Conservation (phyloP, 2,329 filamentous ascomycete genomes). For the Lecanoromycetidae sp. region DNA sequence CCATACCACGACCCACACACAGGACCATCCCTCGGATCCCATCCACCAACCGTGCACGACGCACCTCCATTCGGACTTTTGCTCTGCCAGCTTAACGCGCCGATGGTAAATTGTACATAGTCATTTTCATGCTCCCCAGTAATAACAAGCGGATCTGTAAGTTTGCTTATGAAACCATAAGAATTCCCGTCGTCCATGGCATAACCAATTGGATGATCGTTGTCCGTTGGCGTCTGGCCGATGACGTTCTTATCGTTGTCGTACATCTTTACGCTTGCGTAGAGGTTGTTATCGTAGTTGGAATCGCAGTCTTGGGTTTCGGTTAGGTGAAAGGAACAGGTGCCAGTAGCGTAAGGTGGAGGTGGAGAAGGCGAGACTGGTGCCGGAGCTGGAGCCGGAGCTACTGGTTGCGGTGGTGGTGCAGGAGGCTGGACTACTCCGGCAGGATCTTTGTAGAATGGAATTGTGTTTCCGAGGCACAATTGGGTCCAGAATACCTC, state of each 20-base stretch:
- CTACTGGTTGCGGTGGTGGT: background rate
- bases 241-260: constrained; percentile 17
- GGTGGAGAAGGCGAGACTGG: background rate
- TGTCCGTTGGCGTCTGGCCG: background rate
- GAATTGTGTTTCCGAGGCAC: no score
- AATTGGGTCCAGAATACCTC: no score
- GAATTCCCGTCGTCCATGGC: constrained; percentile 17
- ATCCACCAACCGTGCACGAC: constrained; percentile 1
- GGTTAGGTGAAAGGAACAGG: background rate
- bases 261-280: background rate
- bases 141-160: background rate
- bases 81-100: constrained; percentile 3
- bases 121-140: no score
- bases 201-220: background rate
- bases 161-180: background rate
- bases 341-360: background rate
- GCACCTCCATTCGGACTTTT: constrained; percentile 2
- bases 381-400: no score
- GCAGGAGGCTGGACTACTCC: no score
- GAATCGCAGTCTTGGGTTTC: constrained; percentile 7
- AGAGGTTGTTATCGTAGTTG: constrained; percentile 3
- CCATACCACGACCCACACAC: background rate
- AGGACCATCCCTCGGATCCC: constrained; percentile 4
- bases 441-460: no score
- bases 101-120: no score